These are phyloP conservation scores for Buddleja alternifolia DNA, from an alignment of 257 asterid species.

Conservation along the genomic window DNA sequence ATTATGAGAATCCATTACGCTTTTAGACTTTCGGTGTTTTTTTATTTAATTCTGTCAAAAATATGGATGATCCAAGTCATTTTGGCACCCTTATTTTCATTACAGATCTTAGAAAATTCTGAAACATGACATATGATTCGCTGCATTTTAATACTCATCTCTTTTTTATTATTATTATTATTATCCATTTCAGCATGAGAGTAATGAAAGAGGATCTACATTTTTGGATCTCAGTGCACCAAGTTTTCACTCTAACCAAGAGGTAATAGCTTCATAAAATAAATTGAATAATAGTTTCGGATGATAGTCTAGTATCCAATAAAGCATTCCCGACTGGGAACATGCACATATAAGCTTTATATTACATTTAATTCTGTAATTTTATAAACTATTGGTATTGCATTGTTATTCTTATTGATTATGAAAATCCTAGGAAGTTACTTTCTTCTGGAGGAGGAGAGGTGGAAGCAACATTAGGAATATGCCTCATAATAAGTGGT, in stretches of 20 bases:
- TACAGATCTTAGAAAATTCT: neutral
- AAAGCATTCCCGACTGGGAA: no score
- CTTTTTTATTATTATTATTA: no score
- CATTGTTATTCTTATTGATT: no score
- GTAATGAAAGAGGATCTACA: slow-evolving; percentile 27
- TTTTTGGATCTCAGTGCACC: slow-evolving; percentile 40
- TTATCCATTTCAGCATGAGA: slow-evolving; percentile 37
- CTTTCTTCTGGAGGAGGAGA: slow-evolving; percentile 41
- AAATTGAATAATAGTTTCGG: no score
- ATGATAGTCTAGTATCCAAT: no score
- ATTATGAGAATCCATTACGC: neutral
- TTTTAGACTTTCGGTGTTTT: neutral
- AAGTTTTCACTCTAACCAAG: slow-evolving; percentile 40
- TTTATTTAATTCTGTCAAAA: slow-evolving; percentile 1
- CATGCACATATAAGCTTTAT: no score
- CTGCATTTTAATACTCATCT: neutral
- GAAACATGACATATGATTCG: slow-evolving; percentile 1
- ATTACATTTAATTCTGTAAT: no score
- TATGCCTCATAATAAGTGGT: slow-evolving; percentile 44
- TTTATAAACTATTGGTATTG: no score
- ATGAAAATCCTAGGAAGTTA: slow-evolving; percentile 38
- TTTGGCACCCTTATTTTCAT: slow-evolving; percentile 4
- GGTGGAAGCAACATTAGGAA: slow-evolving; percentile 41
- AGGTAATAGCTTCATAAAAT: slow-evolving; percentile 37
- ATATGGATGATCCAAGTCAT: neutral